Base-by-base conservation (phyloP, 768 basidiomycete genomes). In the Lactifluus volemus region DNA sequence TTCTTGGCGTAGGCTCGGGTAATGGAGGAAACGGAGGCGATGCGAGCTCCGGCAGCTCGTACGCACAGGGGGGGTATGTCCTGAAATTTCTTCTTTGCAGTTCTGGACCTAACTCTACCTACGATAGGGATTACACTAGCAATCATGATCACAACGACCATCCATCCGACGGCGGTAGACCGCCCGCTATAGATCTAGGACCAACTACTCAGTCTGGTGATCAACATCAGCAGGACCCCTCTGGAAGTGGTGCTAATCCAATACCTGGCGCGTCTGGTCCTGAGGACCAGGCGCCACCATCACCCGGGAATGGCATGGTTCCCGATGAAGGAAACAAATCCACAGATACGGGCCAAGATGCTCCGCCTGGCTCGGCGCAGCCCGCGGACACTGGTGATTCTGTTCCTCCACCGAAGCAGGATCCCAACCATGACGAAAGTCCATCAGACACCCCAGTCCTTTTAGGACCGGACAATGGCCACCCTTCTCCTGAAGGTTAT, bases 1-100 rank as follows among this genome's bases (percentile, higher is more conserved):
- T 65, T 7, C 11, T 67, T 29, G 45, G 52, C 53, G 21, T 67
- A 15, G 48, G 48, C 49, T 63, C 62, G 4, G 29, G 21, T n/a
- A 55, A 53, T 9, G 67, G 59, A 17, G 67, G 67, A 6, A 38
- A 67, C 10, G 67, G 67, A 29, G 67, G 67, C n/a, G 52, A 58
- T 10, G 65, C 67, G 42, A 59, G 52, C 38, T 66, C 65, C 32
- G 65, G 65, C 5, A 56, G 51, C 50, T 58, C 63, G 6, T 50
- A 54, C 41, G 56, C 62, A 9, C 42, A 55, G 36, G 62, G 64
- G 55, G 57, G 54, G 58, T 59, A 48, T 19, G 54, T 52, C 51
- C 14, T 15, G 32, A 34, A 12, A 38, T 29, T 41, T 3, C 36
- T 3, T 11, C 1, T 25, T 34, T 19, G 21, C 10, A 8, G 45